Base-by-base conservation (phyloP, 306 rosid species). In the Prunus mongolica region DNA sequence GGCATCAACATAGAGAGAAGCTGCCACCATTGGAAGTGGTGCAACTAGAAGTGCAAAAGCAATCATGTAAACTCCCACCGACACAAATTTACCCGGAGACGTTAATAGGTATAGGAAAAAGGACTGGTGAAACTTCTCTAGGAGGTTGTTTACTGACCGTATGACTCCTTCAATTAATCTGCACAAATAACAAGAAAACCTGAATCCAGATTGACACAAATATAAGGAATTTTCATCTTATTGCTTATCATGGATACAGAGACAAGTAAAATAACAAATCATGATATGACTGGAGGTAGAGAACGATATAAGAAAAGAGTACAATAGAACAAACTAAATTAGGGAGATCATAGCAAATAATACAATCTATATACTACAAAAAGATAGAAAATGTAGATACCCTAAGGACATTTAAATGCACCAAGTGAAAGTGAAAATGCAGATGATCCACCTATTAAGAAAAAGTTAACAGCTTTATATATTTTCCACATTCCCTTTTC, bases 21-120 rank as follows among this genome's bases (percentile, higher is more conserved):
- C 97, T 1, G 97, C 97, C 80, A 90, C 90, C 77, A 91, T 60
- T 11, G 97, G 98, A 67, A 92, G 97, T 67, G 98, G 92, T 68
- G 93, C 97, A 76, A 89, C 86, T 27, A 95, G 96, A 24, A 95
- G 88, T 3, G 91, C 97, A 79, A 95, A 92, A 45, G 97, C 86
- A 79, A 95, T 95, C 97, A 92, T 95, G 89, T 95, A 95, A 84
- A 90, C 92, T 67, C 97, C 98, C 50, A 92, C 97, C 0, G 97
- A 92, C 69, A 95, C 95, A 86, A 90, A 95, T 81, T 95, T 95
- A 80, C 92, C 76, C 18, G 98, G 93, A 20, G 97, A 86, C 13
- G 96, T 88, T 80, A 95, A 75, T 65, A 92, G 92, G 87, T 95
- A 95, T 56, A 90, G 87, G 74, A 95, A 95, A 74, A 90, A 92